Evolutionary conservation across 2,329 filamentous ascomycete genomes (phyloP).

Genomic region (Albifimbria verrucaria): DNA sequence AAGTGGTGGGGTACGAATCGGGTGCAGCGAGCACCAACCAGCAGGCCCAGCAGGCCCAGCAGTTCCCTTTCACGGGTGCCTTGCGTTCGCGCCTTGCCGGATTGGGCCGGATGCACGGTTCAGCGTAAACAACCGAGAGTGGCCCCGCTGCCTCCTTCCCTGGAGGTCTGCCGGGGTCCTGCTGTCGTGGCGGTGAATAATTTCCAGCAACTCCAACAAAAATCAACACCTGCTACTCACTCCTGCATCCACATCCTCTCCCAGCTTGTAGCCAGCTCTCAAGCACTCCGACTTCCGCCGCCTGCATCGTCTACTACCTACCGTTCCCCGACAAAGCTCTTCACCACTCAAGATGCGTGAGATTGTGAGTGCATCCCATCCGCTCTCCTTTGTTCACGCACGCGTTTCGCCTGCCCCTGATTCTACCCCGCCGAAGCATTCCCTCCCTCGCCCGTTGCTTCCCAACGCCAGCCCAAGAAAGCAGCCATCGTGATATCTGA

Average conservation of each 20-base stretch:
- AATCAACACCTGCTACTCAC: conserved; percentile 28
- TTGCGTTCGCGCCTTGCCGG: conserved; percentile 23
- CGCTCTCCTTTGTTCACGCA: conserved; percentile 19
- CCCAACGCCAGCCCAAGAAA: conserved; percentile 8
- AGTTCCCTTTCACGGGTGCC: conserved; percentile 7
- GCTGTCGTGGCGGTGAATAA: conserved; percentile 32
- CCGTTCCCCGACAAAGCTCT: conserved; percentile 17
- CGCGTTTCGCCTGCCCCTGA: conserved; percentile 40
- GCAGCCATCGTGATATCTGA: conserved; percentile 3
- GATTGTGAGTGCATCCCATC: conserved; percentile 53
- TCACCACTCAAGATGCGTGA: conserved; percentile 58
- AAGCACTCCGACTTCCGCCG: conserved; percentile 20
- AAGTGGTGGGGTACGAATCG: too few species aligned
- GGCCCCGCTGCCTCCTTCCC: conserved; percentile 20
- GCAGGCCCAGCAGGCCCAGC: too few species aligned
- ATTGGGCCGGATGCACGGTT: conserved; percentile 26
- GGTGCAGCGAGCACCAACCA: not conserved
- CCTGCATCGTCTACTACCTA: conserved; percentile 19
- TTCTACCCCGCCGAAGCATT: conserved; percentile 32
- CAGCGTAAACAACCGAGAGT: conserved; percentile 31
- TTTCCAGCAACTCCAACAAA: conserved; percentile 27
- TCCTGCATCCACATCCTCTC: conserved; percentile 21
- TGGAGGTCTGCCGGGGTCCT: conserved; percentile 6
- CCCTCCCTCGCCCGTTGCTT: conserved; percentile 8
- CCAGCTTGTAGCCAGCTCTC: conserved; percentile 30